Evolutionary conservation across 2,329 filamentous ascomycete species (phyloP).

Genomic region (Hypoxylon sp.): DNA sequence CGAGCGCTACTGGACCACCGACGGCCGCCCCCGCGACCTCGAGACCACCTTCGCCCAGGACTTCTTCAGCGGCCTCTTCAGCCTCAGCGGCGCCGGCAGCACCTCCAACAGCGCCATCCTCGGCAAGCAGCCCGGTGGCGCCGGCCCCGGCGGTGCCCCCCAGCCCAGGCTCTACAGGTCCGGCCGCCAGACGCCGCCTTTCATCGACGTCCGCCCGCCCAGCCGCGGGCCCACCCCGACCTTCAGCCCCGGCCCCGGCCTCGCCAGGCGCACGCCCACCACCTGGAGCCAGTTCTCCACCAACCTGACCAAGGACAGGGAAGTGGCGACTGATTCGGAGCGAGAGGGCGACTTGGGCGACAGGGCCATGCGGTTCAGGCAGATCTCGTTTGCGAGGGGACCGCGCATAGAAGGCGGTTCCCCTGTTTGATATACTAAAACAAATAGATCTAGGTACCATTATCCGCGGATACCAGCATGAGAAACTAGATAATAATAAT

Average conservation of each 20-base stretch:
- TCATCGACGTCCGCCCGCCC: slow-evolving; percentile 2
- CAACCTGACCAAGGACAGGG: slow-evolving; percentile 15
- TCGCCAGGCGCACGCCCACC: slow-evolving; percentile 12
- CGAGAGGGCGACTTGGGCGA: slow-evolving; percentile 19
- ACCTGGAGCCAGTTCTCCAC: slow-evolving; percentile 9
- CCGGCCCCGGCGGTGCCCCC: background rate
- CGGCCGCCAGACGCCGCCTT: background rate
- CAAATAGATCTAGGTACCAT: background rate
- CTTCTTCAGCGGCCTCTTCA: slow-evolving; percentile 49
- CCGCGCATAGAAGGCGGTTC: slow-evolving; percentile 18
- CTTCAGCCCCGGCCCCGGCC: background rate
- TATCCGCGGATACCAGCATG: background rate
- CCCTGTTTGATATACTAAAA: slow-evolving; percentile 15
- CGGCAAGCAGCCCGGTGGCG: slow-evolving; percentile 30
- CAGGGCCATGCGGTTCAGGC: slow-evolving; percentile 26
- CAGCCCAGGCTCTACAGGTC: background rate
- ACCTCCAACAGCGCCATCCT: slow-evolving; percentile 38
- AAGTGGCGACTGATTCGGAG: slow-evolving; percentile 23
- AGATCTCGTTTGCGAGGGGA: slow-evolving; percentile 30
- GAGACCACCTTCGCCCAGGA: slow-evolving; percentile 54
- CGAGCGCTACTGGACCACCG: slow-evolving; percentile 57
- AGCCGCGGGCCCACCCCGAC: slow-evolving; percentile 1
- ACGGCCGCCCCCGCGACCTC: slow-evolving; percentile 52
- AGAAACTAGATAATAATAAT: background rate
- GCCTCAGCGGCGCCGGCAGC: slow-evolving; percentile 36